These are phyloP conservation scores for Suillus bovinus DNA, from an alignment of 768 basidiomycete genomes.

Conservation along the genomic window DNA sequence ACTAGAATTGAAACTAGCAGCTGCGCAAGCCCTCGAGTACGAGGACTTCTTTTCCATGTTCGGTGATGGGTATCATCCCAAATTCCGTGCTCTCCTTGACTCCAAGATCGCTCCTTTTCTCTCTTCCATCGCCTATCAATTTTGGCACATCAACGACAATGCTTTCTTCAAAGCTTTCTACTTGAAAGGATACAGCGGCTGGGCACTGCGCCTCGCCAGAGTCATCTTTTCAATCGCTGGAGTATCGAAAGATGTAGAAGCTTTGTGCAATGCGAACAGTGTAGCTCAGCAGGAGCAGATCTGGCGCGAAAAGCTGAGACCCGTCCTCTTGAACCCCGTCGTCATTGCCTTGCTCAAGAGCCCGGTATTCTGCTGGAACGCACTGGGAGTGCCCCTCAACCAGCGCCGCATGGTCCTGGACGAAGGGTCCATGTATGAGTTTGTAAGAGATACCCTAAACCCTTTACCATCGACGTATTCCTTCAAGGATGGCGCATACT, in stretches of 20 bases:
- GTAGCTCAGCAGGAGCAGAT: constrained; percentile 59
- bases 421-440: constrained; percentile 50
- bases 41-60: constrained; percentile 68
- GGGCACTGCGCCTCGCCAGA: constrained; percentile 63
- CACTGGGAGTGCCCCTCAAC: constrained; percentile 72
- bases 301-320: constrained; percentile 60
- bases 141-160: constrained; percentile 65
- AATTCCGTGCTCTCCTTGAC: constrained; percentile 63
- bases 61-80: constrained; percentile 58
- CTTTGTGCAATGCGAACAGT: constrained; percentile 54
- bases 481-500: constrained; percentile 66
- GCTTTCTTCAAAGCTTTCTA: constrained; percentile 60
- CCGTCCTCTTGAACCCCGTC: constrained; percentile 58
- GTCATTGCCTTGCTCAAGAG: constrained; percentile 52
- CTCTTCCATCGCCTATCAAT: constrained; percentile 73
- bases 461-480: constrained; percentile 46
- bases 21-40: constrained; percentile 54
- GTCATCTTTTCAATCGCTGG: constrained; percentile 62
- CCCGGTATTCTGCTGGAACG: constrained; percentile 68
- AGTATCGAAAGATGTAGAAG: constrained; percentile 52
- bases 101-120: constrained; percentile 62
- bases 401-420: constrained; percentile 62
- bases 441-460: constrained; percentile 52
- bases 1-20: constrained; percentile 76
- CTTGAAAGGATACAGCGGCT: constrained; percentile 64